phyloP scores from a whole-genome alignment of 2,329 filamentous ascomycete genomes.

The Cladosporium oxysporum region DNA sequence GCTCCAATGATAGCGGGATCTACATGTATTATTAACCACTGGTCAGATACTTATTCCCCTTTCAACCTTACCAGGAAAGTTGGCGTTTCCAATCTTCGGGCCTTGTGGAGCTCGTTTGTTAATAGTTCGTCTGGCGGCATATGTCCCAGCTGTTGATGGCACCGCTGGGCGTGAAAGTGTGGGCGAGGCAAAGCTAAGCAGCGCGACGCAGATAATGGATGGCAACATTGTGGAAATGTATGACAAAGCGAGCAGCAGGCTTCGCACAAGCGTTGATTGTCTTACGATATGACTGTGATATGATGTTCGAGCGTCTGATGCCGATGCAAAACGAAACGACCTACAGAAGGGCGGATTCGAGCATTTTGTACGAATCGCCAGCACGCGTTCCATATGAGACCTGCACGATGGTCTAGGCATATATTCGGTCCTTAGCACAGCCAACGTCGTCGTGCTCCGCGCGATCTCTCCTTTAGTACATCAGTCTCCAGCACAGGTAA shows the following conservation, averaged over 20 bases:
- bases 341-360: background rate
- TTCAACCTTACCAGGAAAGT: conserved; percentile 48
- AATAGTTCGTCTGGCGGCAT: background rate
- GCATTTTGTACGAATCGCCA: conserved; percentile 13
- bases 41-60: background rate
- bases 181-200: background rate
- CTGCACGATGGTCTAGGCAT: conserved; percentile 5
- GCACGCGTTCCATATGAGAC: conserved; percentile 1
- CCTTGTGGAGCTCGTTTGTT: conserved; percentile 26
- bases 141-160: background rate
- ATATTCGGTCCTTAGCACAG: conserved; percentile 7
- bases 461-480: conserved; percentile 14
- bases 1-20: conserved; percentile 56
- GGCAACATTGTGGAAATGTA: background rate
- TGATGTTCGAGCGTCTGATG: background rate
- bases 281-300: background rate
- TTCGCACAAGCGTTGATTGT: background rate
- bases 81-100: conserved; percentile 35
- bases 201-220: background rate
- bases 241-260: background rate
- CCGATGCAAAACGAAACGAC: background rate
- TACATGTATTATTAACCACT: background rate
- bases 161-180: background rate
- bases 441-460: conserved; percentile 8
- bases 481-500: background rate